Conservation (phyloP, 257 asterid species). For the Galeopsis tetrahit region DNA sequence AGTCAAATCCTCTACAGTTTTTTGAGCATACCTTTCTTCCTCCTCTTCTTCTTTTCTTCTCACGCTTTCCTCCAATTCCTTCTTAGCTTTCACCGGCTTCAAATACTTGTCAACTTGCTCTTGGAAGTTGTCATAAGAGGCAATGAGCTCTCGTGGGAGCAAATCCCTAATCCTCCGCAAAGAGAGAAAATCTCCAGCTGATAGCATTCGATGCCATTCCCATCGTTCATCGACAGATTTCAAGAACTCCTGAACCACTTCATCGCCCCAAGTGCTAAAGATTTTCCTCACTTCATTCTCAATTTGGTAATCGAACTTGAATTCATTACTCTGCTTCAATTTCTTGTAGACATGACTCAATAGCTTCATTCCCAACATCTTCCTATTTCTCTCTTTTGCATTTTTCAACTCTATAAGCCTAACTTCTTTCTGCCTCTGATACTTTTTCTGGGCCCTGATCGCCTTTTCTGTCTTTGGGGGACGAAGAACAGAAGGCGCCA, state of each 20-base stretch:
- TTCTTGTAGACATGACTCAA: constrained; percentile 67
- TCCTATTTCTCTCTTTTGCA: constrained; percentile 81
- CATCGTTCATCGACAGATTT: constrained; percentile 69
- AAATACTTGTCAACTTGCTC: constrained; percentile 69
- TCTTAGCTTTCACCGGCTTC: constrained; percentile 71
- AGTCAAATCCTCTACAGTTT: constrained; percentile 74
- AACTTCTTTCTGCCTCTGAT: constrained; percentile 86
- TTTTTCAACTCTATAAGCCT: constrained; percentile 71
- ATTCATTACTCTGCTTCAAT: constrained; percentile 56
- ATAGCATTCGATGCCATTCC: constrained; percentile 79
- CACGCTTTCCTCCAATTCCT: constrained; percentile 59
- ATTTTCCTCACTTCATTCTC: constrained; percentile 66
- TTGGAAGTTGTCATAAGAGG: constrained; percentile 76
- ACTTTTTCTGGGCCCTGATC: constrained; percentile 81
- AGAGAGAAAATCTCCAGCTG: constrained; percentile 82
- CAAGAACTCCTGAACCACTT: constrained; percentile 63
- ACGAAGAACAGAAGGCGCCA: constrained; percentile 76
- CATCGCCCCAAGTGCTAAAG: constrained; percentile 80
- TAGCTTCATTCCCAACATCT: constrained; percentile 76
- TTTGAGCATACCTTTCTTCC: constrained; percentile 62
- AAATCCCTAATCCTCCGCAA: constrained; percentile 72
- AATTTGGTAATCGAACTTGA: constrained; percentile 58
- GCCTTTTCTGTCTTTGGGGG: constrained; percentile 81
- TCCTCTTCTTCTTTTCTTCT: constrained; percentile 69
- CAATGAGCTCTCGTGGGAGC: constrained; percentile 76